Percentiles rank a stretch among this genome's conserved stretches.
These are phyloP conservation scores for Coprinopsis sp. DNA, from an alignment of 768 basidiomycete species.

Conservation along the genomic window DNA sequence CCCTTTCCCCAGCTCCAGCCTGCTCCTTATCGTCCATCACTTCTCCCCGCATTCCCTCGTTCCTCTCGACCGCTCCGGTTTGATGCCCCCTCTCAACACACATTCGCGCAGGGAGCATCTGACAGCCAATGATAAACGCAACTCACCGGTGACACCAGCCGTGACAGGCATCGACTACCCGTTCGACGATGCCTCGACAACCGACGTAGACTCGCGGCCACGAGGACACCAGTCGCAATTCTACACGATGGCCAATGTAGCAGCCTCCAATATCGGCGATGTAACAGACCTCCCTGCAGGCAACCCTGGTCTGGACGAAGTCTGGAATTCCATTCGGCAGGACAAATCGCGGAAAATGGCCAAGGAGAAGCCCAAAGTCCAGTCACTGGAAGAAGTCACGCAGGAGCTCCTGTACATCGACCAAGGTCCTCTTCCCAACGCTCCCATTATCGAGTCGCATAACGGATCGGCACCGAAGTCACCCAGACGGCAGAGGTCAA, in stretches of 20 bases:
- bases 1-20: conserved; percentile 7
- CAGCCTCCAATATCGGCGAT: conserved; percentile 40
- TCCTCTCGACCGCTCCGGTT: conserved; percentile 7
- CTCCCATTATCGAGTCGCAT: conserved; percentile 35
- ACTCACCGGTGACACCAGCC: conserved; percentile 40
- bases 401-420: conserved; percentile 31
- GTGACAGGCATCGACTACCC: conserved; percentile 48
- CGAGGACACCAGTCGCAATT: conserved; percentile 22
- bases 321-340: conserved; percentile 65
- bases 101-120: conserved; percentile 24
- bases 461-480: conserved; percentile 36
- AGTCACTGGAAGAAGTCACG: conserved; percentile 52
- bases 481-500: conserved; percentile 57
- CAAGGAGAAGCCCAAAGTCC: conserved; percentile 63
- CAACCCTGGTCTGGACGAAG: conserved; percentile 43
- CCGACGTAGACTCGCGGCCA: conserved; percentile 31
- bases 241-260: conserved; percentile 36
- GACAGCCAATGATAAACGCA: conserved; percentile 19
- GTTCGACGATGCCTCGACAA: conserved; percentile 30
- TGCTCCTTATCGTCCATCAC: conserved; percentile 12
- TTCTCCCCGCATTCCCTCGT: conserved; percentile 5
- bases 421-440: conserved; percentile 31
- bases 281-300: conserved; percentile 36
- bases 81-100: conserved; percentile 22
- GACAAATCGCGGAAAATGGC: conserved; percentile 65